Evolutionary conservation across 2,329 filamentous ascomycete species (phyloP), one percentile per base, ranked within the genome.

Genomic region (Xylariaceae sp.): DNA sequence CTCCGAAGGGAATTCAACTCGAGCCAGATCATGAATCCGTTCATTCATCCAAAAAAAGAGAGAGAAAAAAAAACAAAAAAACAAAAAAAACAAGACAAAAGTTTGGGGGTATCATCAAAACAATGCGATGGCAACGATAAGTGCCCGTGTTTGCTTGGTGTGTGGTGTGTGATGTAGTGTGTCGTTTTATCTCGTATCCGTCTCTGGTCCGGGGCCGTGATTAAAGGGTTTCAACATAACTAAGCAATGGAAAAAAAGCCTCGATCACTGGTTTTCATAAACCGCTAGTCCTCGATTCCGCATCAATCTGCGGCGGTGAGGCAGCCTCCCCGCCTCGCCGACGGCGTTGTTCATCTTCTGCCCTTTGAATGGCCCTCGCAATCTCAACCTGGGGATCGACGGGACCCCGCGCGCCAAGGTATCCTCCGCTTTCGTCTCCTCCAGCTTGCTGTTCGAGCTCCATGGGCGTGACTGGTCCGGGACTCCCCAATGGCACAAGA

Each of bases 381-480:
- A 64, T 53, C 42, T 63, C 62, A 7, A 48, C 53, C 35, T 62
- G 56, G 12, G 52, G 42, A 17, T 59, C 53, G 17, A 51, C 49
- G 10, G 44, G 22, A 11, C 56, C 58, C 22, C 55, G 60, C 22
- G 61, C 63, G 25, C 72, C 58, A 29, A 76, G 71, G 22, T 68
- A 67, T 32, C 63, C 62, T n/a, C n/a, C n/a, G n/a, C n/a, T n/a
- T 8, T 62, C 63, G 12, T 63, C 58, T 0, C 66, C 59, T 17
- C 70, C 72, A n/a, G n/a, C n/a, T n/a, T n/a, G n/a, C n/a, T n/a
- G n/a, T 32, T 72, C 71, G 6, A 83, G 61, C 16, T 79, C 76
- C 70, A 83, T 80, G 1, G 80, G 79, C 1, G 80, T 83, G 12
- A 83, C 78, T 0, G 79, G 78, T 0, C 79, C 79, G 0, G 79